A percentile compares a stretch with the other conserved stretches of the same genome.
phyloP scores from a whole-genome alignment of 768 basidiomycete species.

The Butyriboletus loyo region DNA sequence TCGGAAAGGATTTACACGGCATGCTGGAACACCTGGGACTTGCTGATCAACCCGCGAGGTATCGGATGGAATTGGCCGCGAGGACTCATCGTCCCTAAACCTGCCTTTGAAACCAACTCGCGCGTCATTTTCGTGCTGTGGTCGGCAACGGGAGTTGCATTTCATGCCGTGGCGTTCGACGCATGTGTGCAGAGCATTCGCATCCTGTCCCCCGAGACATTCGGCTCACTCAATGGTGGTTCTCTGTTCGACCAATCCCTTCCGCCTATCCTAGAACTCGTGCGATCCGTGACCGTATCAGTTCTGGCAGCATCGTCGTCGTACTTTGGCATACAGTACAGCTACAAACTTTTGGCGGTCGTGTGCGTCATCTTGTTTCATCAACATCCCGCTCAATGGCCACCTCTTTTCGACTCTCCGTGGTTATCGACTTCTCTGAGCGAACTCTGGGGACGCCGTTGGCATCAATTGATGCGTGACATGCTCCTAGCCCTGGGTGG shows the following conservation, averaged over 20 bases:
- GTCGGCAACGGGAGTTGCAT: neutral
- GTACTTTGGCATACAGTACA: constrained; percentile 36
- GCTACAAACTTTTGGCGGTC: constrained; percentile 42
- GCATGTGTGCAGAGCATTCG: constrained; percentile 12
- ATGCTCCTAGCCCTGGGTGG: constrained; percentile 51
- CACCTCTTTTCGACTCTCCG: constrained; percentile 57
- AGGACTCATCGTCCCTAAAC: constrained; percentile 17
- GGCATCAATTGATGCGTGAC: constrained; percentile 67
- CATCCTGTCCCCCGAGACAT: constrained; percentile 37
- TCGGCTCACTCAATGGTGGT: constrained; percentile 34
- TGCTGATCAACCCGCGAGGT: constrained; percentile 23
- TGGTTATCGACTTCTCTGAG: constrained; percentile 55
- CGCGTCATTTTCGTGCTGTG: constrained; percentile 11
- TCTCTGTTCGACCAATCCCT: constrained; percentile 35
- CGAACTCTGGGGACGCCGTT: constrained; percentile 60
- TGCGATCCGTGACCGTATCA: constrained; percentile 43
- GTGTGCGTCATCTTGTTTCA: constrained; percentile 43
- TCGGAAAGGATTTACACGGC: constrained; percentile 7
- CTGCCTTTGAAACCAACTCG: constrained; percentile 4
- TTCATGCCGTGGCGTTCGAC: constrained; percentile 16
- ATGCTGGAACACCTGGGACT: constrained; percentile 28
- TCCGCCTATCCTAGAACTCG: constrained; percentile 30
- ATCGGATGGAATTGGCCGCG: constrained; percentile 29
- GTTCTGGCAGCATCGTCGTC: constrained; percentile 41
- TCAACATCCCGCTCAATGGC: constrained; percentile 55